Evolutionary conservation across 768 basidiomycete species (phyloP), one percentile per base, ranked within the genome.

Genomic region (Leucosporidium scottii): DNA sequence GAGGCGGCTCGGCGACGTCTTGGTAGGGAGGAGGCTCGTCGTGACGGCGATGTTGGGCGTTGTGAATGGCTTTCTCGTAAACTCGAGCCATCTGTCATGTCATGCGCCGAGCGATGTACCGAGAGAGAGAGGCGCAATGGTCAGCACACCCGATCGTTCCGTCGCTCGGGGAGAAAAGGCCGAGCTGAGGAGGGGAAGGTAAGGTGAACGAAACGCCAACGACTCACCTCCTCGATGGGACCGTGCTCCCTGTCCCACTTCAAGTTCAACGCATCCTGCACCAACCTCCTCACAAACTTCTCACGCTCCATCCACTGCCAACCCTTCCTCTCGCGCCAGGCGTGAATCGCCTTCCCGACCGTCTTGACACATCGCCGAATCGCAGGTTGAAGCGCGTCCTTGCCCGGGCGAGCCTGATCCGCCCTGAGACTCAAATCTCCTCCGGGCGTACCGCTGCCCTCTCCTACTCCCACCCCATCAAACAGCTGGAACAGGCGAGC

Each of bases 201-300:
- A 20, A 4, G 31, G 31, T 18, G 20, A 48, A 56, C n/a, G n/a
- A n/a, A n/a, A n/a, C n/a, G n/a, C n/a, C n/a, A n/a, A n/a, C n/a
- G n/a, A n/a, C n/a, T n/a, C 58, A 67, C 66, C 61, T 68, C 67
- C 39, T 68, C 67, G 3, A 68, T 34, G 0, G 67, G 67, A 0
- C 67, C 67, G 0, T 34, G 13, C 51, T 63, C 62, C 30, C 67
- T 17, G 18, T 49, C 27, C 67, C 67, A 68, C n/a, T 25, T 48
- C 23, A 68, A 31, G 15, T 18, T 13, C 27, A 68, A 48, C 48
- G 67, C 67, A 2, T 47, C 23, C 6, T 28, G 47, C 1, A 68
- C 67, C 48, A 64, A 12, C n/a, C 67, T 39, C 47, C 67, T 59
- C n/a, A 30, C 39, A 30, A 47, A 59, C 28, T 12, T 28, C 58